Evolutionary conservation across 352 stramenopile genomes (phyloP).

Genomic region (Globisporangium uncinulatum): DNA sequence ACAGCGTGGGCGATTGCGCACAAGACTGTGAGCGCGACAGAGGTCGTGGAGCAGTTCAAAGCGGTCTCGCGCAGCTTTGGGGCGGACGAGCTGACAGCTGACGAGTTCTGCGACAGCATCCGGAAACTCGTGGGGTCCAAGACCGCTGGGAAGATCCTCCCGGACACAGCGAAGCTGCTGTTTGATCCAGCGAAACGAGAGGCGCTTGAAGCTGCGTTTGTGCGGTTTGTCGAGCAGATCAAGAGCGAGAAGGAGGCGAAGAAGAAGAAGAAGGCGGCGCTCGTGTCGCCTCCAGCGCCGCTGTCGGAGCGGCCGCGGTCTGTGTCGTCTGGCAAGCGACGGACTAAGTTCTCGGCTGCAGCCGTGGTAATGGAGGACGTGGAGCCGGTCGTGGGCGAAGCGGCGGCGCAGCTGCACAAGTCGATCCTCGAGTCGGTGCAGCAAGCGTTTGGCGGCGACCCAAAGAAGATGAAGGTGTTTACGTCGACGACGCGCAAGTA

Average conservation of each 20-base stretch:
- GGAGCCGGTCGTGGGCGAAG: constrained; percentile 77
- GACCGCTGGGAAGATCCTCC: constrained; percentile 64
- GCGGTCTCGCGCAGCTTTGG: constrained; percentile 48
- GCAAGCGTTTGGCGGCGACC: constrained; percentile 60
- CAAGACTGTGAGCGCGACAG: constrained; percentile 35
- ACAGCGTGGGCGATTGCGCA: constrained; percentile 56
- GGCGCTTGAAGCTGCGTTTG: constrained; percentile 46
- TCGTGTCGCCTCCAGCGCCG: constrained; percentile 24
- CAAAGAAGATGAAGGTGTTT: constrained; percentile 85
- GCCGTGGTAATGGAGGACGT: constrained; percentile 70
- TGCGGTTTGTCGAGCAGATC: constrained; percentile 57
- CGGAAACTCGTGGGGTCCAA: constrained; percentile 70
- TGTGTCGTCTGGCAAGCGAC: constrained; percentile 35
- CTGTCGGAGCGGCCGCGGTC: constrained; percentile 23
- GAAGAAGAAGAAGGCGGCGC: constrained; percentile 35
- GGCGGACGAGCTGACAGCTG: constrained; percentile 55
- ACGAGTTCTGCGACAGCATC: constrained; percentile 69
- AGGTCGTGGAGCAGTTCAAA: constrained; percentile 62
- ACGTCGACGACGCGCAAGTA: constrained; percentile 83
- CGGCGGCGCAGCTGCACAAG: constrained; percentile 73
- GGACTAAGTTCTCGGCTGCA: constrained; percentile 28
- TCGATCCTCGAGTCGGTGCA: constrained; percentile 79
- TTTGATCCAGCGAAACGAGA: constrained; percentile 49
- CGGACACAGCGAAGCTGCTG: constrained; percentile 63
- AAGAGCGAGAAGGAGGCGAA: constrained; percentile 74